These are phyloP conservation scores for Geoglossum glabrum DNA, from an alignment of 495 filamentous ascomycete species.

Conservation along the genomic window DNA sequence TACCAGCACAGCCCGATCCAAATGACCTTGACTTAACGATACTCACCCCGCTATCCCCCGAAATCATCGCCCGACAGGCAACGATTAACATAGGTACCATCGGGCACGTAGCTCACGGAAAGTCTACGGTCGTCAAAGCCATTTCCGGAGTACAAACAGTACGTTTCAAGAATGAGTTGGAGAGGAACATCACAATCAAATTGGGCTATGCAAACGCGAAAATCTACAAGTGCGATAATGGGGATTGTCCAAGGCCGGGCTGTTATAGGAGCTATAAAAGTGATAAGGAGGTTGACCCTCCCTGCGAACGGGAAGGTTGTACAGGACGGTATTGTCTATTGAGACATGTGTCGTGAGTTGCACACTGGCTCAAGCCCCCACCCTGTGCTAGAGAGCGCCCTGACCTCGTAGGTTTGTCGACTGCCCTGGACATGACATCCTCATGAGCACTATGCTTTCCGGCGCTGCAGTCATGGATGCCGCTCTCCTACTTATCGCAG, in stretches of 20 bases:
- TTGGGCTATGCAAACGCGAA: slow-evolving; percentile 98
- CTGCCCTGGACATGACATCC: slow-evolving; percentile 99
- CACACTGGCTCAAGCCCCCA: background rate
- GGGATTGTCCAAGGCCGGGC: slow-evolving; percentile 72
- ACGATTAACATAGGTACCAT: slow-evolving; percentile 99
- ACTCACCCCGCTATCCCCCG: slow-evolving; percentile 71
- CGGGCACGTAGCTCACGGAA: slow-evolving; percentile 95
- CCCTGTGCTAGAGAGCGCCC: background rate
- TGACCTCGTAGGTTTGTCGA: slow-evolving; percentile 57
- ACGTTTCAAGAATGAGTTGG: slow-evolving; percentile 97
- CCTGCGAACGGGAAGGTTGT: slow-evolving; percentile 87
- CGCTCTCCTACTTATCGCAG: slow-evolving; percentile 84
- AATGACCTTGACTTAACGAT: slow-evolving; percentile 56
- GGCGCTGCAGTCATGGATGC: slow-evolving; percentile 99
- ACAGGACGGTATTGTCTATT: slow-evolving; percentile 62
- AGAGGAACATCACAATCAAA: slow-evolving; percentile 98
- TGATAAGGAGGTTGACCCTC: slow-evolving; percentile 91
- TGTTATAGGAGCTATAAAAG: slow-evolving; percentile 97
- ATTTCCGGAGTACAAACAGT: slow-evolving; percentile 98
- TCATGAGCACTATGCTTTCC: slow-evolving; percentile 99
- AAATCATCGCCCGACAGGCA: slow-evolving; percentile 91
- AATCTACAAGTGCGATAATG: slow-evolving; percentile 95
- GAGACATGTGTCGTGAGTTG: slow-evolving; percentile 68
- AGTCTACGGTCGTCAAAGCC: slow-evolving; percentile 95
- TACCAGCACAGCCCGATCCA: slow-evolving; percentile 59